Conservation (phyloP, 352 stramenopile species). For the Globisporangium rhizosaccharum region DNA sequence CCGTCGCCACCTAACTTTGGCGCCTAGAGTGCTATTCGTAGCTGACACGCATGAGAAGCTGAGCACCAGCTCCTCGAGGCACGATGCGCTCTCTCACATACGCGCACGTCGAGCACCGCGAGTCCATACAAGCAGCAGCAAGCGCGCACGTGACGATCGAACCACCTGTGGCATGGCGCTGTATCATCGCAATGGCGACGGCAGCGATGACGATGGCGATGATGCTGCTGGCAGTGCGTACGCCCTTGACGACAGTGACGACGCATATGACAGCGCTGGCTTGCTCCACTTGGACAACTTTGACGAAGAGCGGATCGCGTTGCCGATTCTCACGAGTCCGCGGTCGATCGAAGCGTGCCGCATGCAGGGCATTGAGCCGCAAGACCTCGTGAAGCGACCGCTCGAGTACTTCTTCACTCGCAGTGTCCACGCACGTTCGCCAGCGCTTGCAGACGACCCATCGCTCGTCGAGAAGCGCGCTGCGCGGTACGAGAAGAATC, state of each 20-base stretch:
- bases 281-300: constrained; percentile 61
- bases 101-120: neutral
- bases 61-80: no score
- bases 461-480: constrained; percentile 49
- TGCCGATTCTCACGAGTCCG: constrained; percentile 55
- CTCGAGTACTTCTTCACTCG: constrained; percentile 52
- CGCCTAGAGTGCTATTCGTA: neutral
- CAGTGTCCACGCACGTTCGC: constrained; percentile 1
- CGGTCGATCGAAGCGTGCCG: constrained; percentile 65
- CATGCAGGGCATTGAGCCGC: constrained; percentile 64
- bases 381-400: constrained; percentile 53
- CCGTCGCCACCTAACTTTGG: neutral
- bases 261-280: constrained; percentile 7
- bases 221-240: neutral
- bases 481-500: constrained; percentile 51
- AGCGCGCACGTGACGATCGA: neutral
- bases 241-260: constrained; percentile 6
- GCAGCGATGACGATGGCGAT: neutral
- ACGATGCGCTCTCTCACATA: neutral
- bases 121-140: no score
- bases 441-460: constrained; percentile 18
- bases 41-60: constrained; percentile 1
- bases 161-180: neutral
- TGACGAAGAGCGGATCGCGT: constrained; percentile 29
- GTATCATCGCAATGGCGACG: neutral